These are phyloP conservation scores for Zygosaccharomyces bisporus DNA, from an alignment of 805 yeast genomes.

Conservation along the genomic window DNA sequence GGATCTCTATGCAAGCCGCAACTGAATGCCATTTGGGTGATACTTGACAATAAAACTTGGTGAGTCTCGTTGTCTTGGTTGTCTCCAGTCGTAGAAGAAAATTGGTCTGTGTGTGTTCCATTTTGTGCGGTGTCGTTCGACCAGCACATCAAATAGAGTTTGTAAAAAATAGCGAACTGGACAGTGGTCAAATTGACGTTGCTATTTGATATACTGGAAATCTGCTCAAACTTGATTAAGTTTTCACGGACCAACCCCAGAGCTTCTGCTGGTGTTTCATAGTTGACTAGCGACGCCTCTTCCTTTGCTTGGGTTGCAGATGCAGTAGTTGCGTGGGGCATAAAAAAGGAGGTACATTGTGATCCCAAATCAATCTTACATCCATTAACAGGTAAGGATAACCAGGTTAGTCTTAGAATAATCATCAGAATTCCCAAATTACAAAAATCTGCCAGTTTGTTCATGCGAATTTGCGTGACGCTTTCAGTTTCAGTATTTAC, in stretches of 20 bases:
- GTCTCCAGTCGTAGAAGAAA: constrained; percentile 13
- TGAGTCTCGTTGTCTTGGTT: constrained; percentile 54
- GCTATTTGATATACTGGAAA: constrained; percentile 34
- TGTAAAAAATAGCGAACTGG: constrained; percentile 57
- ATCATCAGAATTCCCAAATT: constrained; percentile 49
- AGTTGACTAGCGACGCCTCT: constrained; percentile 27
- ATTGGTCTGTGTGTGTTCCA: constrained; percentile 37
- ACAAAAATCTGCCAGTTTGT: constrained; percentile 40
- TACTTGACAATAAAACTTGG: constrained; percentile 51
- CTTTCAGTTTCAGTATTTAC: constrained; percentile 15
- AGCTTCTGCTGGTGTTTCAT: constrained; percentile 32
- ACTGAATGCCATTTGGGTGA: constrained; percentile 63
- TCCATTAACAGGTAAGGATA: constrained; percentile 47
- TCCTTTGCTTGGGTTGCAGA: constrained; percentile 29
- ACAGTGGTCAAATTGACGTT: constrained; percentile 41
- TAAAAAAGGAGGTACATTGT: constrained; percentile 17
- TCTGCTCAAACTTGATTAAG: constrained; percentile 34
- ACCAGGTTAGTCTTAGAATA: constrained; percentile 52
- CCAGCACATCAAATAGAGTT: constrained; percentile 51
- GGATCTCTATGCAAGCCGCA: constrained; percentile 72
- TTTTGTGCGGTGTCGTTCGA: constrained; percentile 42
- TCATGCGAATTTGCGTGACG: constrained; percentile 29
- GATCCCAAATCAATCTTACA: constrained; percentile 34
- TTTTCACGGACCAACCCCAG: constrained; percentile 29
- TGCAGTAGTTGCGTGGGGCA: constrained; percentile 23